Conservation (phyloP, 73 alveolate species). For the Paramecium tetraurelia region DNA sequence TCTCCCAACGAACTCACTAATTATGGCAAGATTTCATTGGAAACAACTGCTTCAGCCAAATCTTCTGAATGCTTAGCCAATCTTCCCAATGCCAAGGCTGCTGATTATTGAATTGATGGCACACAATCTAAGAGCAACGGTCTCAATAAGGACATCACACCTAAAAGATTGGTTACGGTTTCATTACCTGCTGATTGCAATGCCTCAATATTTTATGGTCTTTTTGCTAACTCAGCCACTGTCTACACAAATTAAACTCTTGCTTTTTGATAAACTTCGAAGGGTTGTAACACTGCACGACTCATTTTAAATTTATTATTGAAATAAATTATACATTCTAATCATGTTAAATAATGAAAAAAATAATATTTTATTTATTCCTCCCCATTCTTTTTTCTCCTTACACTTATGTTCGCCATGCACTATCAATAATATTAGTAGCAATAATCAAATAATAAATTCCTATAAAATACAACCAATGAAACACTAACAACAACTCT, state of each 20-base stretch:
- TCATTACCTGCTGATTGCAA: constrained; percentile 89
- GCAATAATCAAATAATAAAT: background rate
- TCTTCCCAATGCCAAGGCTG: constrained; percentile 99
- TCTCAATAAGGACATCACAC: constrained; percentile 98
- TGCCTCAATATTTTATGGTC: constrained; percentile 99
- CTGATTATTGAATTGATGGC: constrained; percentile 98
- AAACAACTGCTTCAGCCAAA: constrained; percentile 97
- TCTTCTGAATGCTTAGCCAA: constrained; percentile 97
- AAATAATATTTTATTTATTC: background rate
- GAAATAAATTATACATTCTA: background rate
- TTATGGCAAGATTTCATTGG: constrained; percentile 97
- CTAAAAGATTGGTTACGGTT: constrained; percentile 30
- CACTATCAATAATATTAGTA: background rate
- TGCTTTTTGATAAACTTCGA: constrained; percentile 98
- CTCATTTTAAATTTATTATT: constrained; percentile 71
- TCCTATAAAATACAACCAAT: background rate
- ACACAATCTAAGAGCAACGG: constrained; percentile 98
- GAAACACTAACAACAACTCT: background rate
- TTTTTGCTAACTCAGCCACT: constrained; percentile 99
- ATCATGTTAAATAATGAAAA: background rate
- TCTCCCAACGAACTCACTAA: constrained; percentile 96
- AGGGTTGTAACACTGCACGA: constrained; percentile 93
- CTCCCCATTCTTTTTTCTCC: background rate
- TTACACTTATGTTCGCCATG: background rate
- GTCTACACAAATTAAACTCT: constrained; percentile 99